Base-by-base conservation (phyloP, 495 filamentous ascomycete species). In the Glutinoglossum americanum region DNA sequence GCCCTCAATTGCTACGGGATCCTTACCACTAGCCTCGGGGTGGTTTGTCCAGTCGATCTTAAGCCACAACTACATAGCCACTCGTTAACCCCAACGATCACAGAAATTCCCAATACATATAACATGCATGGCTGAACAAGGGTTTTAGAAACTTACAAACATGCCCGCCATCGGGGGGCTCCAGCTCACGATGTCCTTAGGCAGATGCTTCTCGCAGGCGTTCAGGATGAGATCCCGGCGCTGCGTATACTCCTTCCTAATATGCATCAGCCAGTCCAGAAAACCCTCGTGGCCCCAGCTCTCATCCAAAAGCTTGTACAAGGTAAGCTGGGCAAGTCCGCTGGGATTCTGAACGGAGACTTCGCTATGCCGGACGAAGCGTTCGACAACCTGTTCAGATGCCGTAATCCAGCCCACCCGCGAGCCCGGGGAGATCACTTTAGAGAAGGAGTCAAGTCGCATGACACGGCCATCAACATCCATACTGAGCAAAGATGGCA, bases 221-320 rank as follows among this genome's bases (percentile, higher is more conserved):
- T 75, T 74, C n/a, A 94, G 72, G 54, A 98, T 74, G 15, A 78
- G 73, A 62, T 96, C 76, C 37, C 92, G 70, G 44, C 90, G 77
- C 59, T 71, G 67, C 19, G 89, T 92, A 64, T 98, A 98, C 66
- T 87, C 77, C 65, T 82, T 66, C n/a, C 88, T 76, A 54, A 98
- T 67, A 63, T 85, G 71, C 62, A 94, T 85, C 65, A 98, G 70
- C 92, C 92, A 98, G 62, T 85, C 76, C 11, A 98, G 64, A 65
- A 85, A 98, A 0, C 93, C 92, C n/a, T 74, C 72, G 65, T 98
- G 92, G 25, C 89, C 92, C 92, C 92, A 98, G 54, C 79, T 76
- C 67, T 95, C 89, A 57, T 98, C 92, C 8, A 98, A 72, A 59
- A 98, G 74, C 70, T 92, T 94, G 71, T 80, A 90, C 57, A 97